Conservation (phyloP, 1,139 yeast species). For the Debaryomyces udenii region DNA sequence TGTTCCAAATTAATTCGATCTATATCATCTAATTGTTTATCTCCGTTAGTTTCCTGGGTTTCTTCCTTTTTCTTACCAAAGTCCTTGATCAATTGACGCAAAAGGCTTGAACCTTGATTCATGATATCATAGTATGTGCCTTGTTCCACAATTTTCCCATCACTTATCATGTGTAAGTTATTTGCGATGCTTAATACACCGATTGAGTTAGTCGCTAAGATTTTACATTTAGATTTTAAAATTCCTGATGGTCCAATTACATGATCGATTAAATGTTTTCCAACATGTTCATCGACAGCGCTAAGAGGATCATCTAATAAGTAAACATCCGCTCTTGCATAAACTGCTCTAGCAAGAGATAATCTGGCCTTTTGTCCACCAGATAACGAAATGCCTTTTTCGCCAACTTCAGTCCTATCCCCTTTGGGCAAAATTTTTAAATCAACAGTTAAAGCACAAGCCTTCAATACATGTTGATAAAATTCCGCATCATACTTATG, state of each 20-base stretch:
- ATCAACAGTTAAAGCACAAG: conserved; percentile 88
- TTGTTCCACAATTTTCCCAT: conserved; percentile 78
- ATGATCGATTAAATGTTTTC: conserved; percentile 59
- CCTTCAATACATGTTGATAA: conserved; percentile 76
- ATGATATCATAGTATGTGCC: conserved; percentile 68
- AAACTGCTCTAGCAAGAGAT: conserved; percentile 92
- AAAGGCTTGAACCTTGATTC: conserved; percentile 53
- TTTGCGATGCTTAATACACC: conserved; percentile 82
- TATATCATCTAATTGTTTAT: conserved; percentile 16
- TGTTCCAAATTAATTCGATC: conserved; percentile 22
- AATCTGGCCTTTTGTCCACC: conserved; percentile 98
- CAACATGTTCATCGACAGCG: conserved; percentile 95
- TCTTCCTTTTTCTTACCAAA: conserved; percentile 61
- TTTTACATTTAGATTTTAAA: conserved; percentile 70
- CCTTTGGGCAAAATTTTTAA: conserved; percentile 82
- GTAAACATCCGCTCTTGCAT: conserved; percentile 90
- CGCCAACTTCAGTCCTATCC: conserved; percentile 91
- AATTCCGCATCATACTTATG: conserved; percentile 79
- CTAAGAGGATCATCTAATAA: conserved; percentile 81
- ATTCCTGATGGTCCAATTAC: conserved; percentile 80
- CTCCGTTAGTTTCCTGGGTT: conserved; percentile 13
- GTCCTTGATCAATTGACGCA: conserved; percentile 69
- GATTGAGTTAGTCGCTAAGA: conserved; percentile 88
- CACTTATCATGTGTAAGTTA: conserved; percentile 68
- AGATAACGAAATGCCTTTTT: conserved; percentile 92